Evolutionary conservation across 2,329 filamentous ascomycete genomes (phyloP).

Genomic region (Didymellaceae sp.): DNA sequence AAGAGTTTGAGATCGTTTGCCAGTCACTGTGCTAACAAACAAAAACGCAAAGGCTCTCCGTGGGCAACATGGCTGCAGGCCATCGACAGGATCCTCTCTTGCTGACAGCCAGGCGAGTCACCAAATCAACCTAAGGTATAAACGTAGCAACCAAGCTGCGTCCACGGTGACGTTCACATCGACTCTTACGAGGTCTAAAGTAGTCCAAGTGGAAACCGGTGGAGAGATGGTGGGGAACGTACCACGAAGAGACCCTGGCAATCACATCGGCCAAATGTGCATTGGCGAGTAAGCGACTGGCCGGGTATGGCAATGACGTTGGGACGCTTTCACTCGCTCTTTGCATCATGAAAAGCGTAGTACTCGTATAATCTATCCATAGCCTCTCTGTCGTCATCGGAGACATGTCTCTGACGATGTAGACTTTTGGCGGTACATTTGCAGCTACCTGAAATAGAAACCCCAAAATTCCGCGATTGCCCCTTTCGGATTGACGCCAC

Average conservation of each 20-base stretch:
- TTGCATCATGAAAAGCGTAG: not conserved
- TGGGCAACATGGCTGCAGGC: too few relatives aligned
- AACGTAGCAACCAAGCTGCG: constrained; percentile 9
- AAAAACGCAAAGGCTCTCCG: not conserved
- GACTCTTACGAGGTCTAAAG: constrained; percentile 4
- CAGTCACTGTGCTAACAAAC: not conserved
- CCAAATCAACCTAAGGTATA: too few relatives aligned
- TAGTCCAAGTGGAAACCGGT: constrained; percentile 6
- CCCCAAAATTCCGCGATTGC: not conserved
- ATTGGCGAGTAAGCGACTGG: constrained; percentile 1
- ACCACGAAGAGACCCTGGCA: constrained; percentile 4
- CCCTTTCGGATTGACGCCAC: constrained; percentile 7
- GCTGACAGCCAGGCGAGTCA: too few relatives aligned
- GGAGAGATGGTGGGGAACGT: constrained; percentile 13
- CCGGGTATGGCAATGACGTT: constrained; percentile 5
- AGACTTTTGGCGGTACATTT: constrained; percentile 3
- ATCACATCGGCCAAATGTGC: constrained; percentile 10
- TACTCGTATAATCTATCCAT: constrained; percentile 7
- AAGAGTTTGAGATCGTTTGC: not conserved
- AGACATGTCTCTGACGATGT: not conserved
- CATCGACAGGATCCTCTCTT: too few relatives aligned
- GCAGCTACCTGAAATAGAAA: constrained; percentile 14
- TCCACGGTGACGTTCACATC: constrained; percentile 14
- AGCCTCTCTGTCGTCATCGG: constrained; percentile 8
- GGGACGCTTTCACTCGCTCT: not conserved